These are phyloP conservation scores for Lipomyces kockii DNA, from an alignment of 805 yeast species.

Conservation along the genomic window DNA sequence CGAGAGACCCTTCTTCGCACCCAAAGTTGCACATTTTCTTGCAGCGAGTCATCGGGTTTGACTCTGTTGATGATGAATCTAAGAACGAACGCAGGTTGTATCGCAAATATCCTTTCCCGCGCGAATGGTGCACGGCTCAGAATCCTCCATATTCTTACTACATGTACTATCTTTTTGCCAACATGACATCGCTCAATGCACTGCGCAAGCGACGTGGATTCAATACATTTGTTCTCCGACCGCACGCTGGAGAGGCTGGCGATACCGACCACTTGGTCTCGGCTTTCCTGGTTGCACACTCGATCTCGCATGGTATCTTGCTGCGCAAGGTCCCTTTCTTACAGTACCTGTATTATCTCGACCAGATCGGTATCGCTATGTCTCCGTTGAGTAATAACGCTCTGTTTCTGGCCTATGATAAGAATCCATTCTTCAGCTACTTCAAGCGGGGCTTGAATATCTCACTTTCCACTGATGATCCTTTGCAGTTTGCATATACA, in stretches of 20 bases:
- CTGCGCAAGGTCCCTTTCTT: slow-evolving; percentile 92
- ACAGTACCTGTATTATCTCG: slow-evolving; percentile 89
- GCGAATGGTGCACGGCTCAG: slow-evolving; percentile 71
- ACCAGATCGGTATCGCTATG: slow-evolving; percentile 97
- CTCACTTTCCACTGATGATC: slow-evolving; percentile 95
- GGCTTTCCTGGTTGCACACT: slow-evolving; percentile 86
- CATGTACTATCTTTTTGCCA: slow-evolving; percentile 84
- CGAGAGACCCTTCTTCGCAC: slow-evolving; percentile 78
- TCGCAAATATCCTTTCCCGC: slow-evolving; percentile 83
- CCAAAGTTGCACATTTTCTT: slow-evolving; percentile 90
- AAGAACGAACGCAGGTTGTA: slow-evolving; percentile 84
- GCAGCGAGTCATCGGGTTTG: slow-evolving; percentile 96
- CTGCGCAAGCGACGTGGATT: slow-evolving; percentile 76
- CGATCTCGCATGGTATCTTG: slow-evolving; percentile 93
- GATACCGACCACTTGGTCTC: slow-evolving; percentile 96
- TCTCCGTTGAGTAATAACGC: slow-evolving; percentile 98
- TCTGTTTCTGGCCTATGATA: slow-evolving; percentile 90
- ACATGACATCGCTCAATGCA: slow-evolving; percentile 81
- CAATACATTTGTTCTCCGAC: slow-evolving; percentile 92
- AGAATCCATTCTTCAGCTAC: slow-evolving; percentile 90
- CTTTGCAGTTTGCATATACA: slow-evolving; percentile 94
- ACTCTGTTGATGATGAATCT: slow-evolving; percentile 97
- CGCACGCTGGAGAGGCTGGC: slow-evolving; percentile 99
- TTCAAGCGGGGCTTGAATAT: slow-evolving; percentile 94
- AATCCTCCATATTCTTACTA: slow-evolving; percentile 99